Conservation (phyloP, 441 rosid genomes). For the Mallotus repandus region DNA sequence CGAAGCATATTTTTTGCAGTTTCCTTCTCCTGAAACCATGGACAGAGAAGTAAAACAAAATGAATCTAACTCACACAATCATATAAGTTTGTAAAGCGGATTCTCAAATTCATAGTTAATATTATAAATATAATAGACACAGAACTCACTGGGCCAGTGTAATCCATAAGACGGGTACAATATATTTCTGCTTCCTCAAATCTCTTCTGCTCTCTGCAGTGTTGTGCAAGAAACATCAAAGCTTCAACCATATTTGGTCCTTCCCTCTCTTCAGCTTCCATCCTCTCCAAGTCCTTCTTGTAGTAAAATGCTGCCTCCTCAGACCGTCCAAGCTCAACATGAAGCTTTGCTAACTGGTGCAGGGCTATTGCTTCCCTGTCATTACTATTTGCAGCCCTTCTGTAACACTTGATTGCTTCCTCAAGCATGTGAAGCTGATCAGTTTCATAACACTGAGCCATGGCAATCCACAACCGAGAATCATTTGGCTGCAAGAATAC, state of each 20-base stretch:
- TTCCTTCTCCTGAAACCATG: conserved; percentile 75
- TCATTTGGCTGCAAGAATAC: conserved; percentile 83
- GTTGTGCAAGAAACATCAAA: conserved; percentile 64
- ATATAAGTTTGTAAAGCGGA: not conserved
- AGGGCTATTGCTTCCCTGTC: conserved; percentile 91
- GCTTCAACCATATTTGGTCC: conserved; percentile 93
- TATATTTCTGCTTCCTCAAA: conserved; percentile 91
- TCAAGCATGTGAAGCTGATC: conserved; percentile 88
- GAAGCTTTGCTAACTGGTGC: conserved; percentile 77
- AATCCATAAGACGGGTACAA: conserved; percentile 86
- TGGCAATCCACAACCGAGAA: conserved; percentile 91
- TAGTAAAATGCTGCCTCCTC: conserved; percentile 90
- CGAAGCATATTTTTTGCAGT: conserved; percentile 77
- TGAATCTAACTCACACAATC: not conserved
- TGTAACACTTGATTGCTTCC: conserved; percentile 90
- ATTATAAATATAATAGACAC: not conserved
- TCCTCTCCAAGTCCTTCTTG: conserved; percentile 81
- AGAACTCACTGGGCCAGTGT: conserved; percentile 76
- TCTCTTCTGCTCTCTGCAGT: conserved; percentile 61
- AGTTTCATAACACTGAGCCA: conserved; percentile 88
- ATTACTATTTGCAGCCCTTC: conserved; percentile 73
- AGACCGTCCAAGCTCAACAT: conserved; percentile 56
- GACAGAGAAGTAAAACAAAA: conserved; percentile 9
- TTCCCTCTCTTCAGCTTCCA: conserved; percentile 94
- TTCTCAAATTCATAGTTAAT: not conserved